Conservation (phyloP, 805 yeast genomes). For the Candida tallmaniae region DNA sequence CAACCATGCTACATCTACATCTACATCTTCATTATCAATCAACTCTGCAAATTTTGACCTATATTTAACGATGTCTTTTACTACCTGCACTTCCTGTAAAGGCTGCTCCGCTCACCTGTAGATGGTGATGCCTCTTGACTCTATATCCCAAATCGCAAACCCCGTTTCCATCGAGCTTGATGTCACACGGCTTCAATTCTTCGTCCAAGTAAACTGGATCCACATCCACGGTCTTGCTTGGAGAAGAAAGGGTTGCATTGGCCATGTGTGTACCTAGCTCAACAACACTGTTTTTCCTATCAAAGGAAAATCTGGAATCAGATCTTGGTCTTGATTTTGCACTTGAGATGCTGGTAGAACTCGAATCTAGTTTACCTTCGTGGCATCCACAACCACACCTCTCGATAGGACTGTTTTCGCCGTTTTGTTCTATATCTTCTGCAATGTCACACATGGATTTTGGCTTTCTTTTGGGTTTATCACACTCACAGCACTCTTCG, state of each 20-base stretch:
- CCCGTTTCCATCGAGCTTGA: constrained; percentile 24
- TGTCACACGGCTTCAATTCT: constrained; percentile 10
- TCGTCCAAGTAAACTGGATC: constrained; percentile 5
- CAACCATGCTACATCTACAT: too few relatives aligned
- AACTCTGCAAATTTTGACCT: not conserved
- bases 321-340: constrained; percentile 1
- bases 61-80: constrained; percentile 5
- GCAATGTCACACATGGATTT: constrained; percentile 2
- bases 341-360: too few relatives aligned
- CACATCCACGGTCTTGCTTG: not conserved
- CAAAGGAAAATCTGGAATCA: not conserved
- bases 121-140: constrained; percentile 39
- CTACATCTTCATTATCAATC: too few relatives aligned
- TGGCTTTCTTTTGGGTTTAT: not conserved
- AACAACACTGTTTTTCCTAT: constrained; percentile 3
- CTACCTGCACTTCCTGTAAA: constrained; percentile 22
- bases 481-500: constrained; percentile 1
- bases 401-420: constrained; percentile 1
- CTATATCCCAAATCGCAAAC: constrained; percentile 39
- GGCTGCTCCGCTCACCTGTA: constrained; percentile 31
- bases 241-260: not conserved
- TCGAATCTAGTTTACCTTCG: not conserved
- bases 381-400: constrained; percentile 8
- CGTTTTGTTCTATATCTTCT: not conserved
- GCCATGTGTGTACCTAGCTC: not conserved